Conservation (phyloP, 1,284 basidiomycete species). For the Crepidotus sp. region DNA sequence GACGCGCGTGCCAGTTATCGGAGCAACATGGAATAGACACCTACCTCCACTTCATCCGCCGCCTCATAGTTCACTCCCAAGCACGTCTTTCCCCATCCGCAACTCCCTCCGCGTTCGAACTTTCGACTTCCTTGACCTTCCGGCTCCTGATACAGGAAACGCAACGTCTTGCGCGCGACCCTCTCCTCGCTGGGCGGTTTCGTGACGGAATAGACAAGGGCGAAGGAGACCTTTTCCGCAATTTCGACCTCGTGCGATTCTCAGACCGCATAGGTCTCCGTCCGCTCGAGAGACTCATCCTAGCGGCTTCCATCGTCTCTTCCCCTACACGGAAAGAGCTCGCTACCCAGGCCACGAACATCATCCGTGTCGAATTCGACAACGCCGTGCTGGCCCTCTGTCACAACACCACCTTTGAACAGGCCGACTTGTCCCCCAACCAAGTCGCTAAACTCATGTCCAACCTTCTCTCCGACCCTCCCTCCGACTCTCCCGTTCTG, state of each 20-base stretch:
- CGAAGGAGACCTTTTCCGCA: conserved; percentile 69
- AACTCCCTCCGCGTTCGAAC: conserved; percentile 54
- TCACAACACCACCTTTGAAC: conserved; percentile 70
- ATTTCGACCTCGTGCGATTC: conserved; percentile 74
- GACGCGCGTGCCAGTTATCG: conserved; percentile 56
- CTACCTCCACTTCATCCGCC: conserved; percentile 90
- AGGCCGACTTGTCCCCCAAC: conserved; percentile 64
- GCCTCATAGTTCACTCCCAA: conserved; percentile 83
- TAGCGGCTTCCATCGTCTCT: conserved; percentile 65
- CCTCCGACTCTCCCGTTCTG: conserved; percentile 56
- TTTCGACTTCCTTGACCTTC: conserved; percentile 67
- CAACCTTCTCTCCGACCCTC: conserved; percentile 65
- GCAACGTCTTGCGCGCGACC: conserved; percentile 78
- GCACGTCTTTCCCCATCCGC: conserved; percentile 50
- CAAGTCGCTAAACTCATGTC: conserved; percentile 73
- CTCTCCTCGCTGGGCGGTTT: conserved; percentile 78
- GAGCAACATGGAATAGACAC: conserved; percentile 93
- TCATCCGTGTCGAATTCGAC: conserved; percentile 70
- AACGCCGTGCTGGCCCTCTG: conserved; percentile 63
- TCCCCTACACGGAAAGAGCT: conserved; percentile 65
- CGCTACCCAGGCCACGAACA: conserved; percentile 52
- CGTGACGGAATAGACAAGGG: conserved; percentile 79
- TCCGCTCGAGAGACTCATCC: conserved; percentile 71
- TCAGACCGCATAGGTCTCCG: conserved; percentile 67
- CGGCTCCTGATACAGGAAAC: conserved; percentile 81